Base-by-base conservation (phyloP, 2,329 filamentous ascomycete species). In the Lasiodiplodia gonubiensis region DNA sequence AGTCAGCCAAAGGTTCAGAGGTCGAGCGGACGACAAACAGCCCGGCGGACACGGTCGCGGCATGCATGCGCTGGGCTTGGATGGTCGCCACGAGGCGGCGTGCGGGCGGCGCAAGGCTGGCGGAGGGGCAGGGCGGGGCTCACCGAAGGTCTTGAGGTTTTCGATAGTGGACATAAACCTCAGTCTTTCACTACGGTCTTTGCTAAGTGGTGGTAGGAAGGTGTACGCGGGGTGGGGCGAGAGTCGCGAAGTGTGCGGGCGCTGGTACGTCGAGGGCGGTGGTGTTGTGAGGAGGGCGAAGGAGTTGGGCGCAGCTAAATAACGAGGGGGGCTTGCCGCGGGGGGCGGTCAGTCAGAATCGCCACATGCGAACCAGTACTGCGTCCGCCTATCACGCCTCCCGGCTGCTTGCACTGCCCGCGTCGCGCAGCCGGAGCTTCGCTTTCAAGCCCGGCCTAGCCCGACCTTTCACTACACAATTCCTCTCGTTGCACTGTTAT, bases 111-210 rank as follows among this genome's bases (percentile, higher is more conserved):
- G n/a, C 23, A 39, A 59, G 53, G 67, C 67, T 67, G 64, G 63
- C 61, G 10, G 64, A 63, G 61, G 54, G 68, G 69, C 74, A 70
- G 60, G 51, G 67, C 60, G 67, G 60, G 54, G 54, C 54, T 80
- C 85, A 95, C 92, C 92, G 90, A 93, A 92, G 87, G 90, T 89
- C 89, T 94, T 95, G 85, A 95, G 91, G 88, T 95, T 96, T 93
- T 95, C 92, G 92, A 95, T 73, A 66, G 67, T 94, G 89, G 92
- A 95, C 92, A 95, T 95, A 94, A 93, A 94, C 90, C 91, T 90
- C 42, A 46, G 89, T 86, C 88, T 89, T 89, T 87, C 78, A 79
- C 85, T 86, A 79, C 60, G 70, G 70, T 80, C 63, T 69, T 71
- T 71, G 71, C 68, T 70, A 71, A 80, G 74, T 76, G 63, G 66